A percentile compares a stretch with the other conserved stretches of the same genome.
phyloP scores from a whole-genome alignment of 108 stramenopile genomes.

The Aurantiochytrium sp. region DNA sequence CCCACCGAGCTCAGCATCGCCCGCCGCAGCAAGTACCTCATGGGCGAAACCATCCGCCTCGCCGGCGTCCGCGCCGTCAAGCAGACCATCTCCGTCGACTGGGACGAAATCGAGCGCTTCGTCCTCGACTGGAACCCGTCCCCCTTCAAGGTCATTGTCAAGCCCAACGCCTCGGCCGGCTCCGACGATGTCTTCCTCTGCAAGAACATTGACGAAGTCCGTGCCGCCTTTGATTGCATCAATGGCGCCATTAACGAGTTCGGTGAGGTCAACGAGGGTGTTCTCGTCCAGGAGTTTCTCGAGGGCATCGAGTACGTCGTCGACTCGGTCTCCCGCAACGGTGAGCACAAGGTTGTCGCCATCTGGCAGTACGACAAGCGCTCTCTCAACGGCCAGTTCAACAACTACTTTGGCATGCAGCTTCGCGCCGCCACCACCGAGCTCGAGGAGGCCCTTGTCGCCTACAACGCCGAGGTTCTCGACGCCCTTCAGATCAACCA shows the following conservation, averaged over 20 bases:
- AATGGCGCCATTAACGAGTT: conserved; percentile 73
- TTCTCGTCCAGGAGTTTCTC: conserved; percentile 76
- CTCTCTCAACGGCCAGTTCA: conserved; percentile 61
- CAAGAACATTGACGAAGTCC: conserved; percentile 72
- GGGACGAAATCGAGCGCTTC: conserved; percentile 67
- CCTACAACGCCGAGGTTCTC: conserved; percentile 15
- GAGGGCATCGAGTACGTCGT: conserved; percentile 79
- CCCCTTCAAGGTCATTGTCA: conserved; percentile 74
- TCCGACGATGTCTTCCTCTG: conserved; percentile 88
- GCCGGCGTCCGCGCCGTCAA: conserved; percentile 71
- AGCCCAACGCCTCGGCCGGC: conserved; percentile 82
- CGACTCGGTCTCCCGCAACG: conserved; percentile 74
- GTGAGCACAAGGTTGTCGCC: conserved; percentile 79
- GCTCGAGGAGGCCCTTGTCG: conserved; percentile 28
- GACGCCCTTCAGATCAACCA: conserved; percentile 44
- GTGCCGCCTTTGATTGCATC: conserved; percentile 72
- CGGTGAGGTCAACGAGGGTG: conserved; percentile 58
- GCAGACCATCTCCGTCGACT: conserved; percentile 59
- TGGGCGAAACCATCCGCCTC: conserved; percentile 71
- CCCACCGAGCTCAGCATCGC: conserved; percentile 67
- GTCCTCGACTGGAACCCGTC: conserved; percentile 52
- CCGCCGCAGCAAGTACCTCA: conserved; percentile 79
- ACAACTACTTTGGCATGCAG: conserved; percentile 73
- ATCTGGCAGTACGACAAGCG: conserved; percentile 89
- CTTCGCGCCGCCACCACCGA: conserved; percentile 37